Evolutionary conservation across 2,329 filamentous ascomycete species (phyloP).

Genomic region (Ilyonectria robusta): DNA sequence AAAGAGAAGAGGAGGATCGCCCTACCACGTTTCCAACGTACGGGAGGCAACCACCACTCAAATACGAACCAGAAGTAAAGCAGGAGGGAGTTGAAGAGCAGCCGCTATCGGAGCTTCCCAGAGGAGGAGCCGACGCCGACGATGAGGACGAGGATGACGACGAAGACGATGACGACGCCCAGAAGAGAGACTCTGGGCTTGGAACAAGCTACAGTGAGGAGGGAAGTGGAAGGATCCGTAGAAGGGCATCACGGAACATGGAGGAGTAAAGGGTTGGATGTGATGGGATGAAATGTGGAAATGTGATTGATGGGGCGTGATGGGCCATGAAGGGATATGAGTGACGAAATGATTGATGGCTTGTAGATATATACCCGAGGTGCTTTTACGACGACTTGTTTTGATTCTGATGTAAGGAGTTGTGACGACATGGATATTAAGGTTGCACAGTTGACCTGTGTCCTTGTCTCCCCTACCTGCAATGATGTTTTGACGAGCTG

Average conservation of each 20-base stretch:
- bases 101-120: constrained; percentile 52
- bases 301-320: background rate
- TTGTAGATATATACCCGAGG: constrained; percentile 29
- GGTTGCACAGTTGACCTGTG: background rate
- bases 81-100: constrained; percentile 50
- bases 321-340: constrained; percentile 2
- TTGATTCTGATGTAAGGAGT: background rate
- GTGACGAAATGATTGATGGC: constrained; percentile 7
- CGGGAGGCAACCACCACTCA: constrained; percentile 57
- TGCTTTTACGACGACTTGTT: background rate
- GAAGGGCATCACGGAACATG: constrained; percentile 47
- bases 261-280: constrained; percentile 26
- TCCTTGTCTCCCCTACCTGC: background rate
- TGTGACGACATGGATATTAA: background rate
- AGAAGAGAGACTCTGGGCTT: constrained; percentile 62
- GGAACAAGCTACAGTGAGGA: constrained; percentile 68
- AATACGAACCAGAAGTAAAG: constrained; percentile 57
- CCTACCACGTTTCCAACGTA: constrained; percentile 61
- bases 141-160: constrained; percentile 62
- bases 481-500: background rate
- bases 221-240: constrained; percentile 50
- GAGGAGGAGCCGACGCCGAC: constrained; percentile 59
- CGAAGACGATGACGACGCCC: constrained; percentile 46
- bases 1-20: constrained; percentile 55
- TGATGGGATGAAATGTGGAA: constrained; percentile 9